Evolutionary conservation across 2,329 filamentous ascomycete species (phyloP), one percentile per base, ranked within the genome.

Genomic region (Zymoseptoria passerinii): DNA sequence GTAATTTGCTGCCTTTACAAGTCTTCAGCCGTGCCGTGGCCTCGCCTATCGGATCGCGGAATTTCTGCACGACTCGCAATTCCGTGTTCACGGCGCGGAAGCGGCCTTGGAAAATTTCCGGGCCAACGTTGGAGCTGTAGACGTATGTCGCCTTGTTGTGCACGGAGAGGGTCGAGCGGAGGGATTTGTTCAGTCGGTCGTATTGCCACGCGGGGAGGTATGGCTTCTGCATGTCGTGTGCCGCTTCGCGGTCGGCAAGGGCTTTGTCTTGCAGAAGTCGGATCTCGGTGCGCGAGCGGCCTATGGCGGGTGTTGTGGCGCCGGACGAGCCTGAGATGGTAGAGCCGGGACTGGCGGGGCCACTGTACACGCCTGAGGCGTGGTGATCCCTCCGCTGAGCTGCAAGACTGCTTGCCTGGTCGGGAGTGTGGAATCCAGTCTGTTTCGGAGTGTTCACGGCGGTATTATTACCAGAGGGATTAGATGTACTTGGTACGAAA

Each of bases 61-160:
- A 72, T 52, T 68, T 68, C 58, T 71, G 67, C 50, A 71, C 70
- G 13, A 72, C 68, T 53, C 65, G 63, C 40, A 72, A 57, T 59
- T 72, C 70, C 6, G 65, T 69, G 58, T 71, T 68, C 23, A 71
- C 64, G 28, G 68, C 70, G 53, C 68, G 65, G 62, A 72, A 72
- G 48, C 70, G 63, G 28, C 70, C 70, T 56, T 71, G 68, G 60
- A 72, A 72, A 20, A 70, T 66, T 53, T 70, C 69, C 8, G 70
- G 67, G 13, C 68, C 67, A 49, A 71, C 60, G 54, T 64, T 63
- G 8, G 28, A 10, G 23, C 23, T 28, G 35, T 44, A 44, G 35
- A 44, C 4, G 35, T 44, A 44, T 6, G 35, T 44, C 13, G 35
- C 35, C n/a, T 44, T 44, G 35, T 44, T 44, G 35, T 44, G 35